Base-by-base conservation (phyloP, 345 rosid species). In the Turritis glabra region DNA sequence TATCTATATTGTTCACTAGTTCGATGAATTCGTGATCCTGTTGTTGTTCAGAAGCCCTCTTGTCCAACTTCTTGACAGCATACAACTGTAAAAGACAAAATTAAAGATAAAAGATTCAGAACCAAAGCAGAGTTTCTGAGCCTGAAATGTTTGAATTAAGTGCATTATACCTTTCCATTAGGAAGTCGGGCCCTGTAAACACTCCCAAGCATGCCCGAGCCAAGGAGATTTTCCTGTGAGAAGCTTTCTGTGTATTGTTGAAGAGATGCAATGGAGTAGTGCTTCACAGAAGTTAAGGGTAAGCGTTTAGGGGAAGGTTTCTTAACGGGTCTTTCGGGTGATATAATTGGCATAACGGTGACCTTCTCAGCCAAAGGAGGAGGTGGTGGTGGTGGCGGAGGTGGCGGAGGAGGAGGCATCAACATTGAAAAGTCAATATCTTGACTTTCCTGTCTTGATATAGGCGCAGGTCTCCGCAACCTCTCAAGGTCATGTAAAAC, bases 231-330 rank as follows among this genome's bases (percentile, higher is more conserved):
- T 63, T 92, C 98, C 81, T 83, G 96, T 76, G 97, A 86, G 84
- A 96, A 96, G 88, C 99, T 96, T 63, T 89, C 89, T 26, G 99
- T 96, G 71, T 83, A 90, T 72, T 89, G 97, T 74, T 96, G 99
- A 85, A 96, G 99, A 62, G 89, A 84, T 46, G 99, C 99, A 69
- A 96, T 89, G 62, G 90, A 87, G 73, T 87, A 96, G 71, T 84
- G 83, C 82, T 78, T 90, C 38, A 92, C 97, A 78, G 93, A 89
- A 29, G 86, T 80, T 27, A 56, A 29, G 32, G 76, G 86, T 14
- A 62, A 80, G 25, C 38, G 74, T 83, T 79, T 86, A 32, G 81
- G 55, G 23, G 92, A 82, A 78, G 89, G 77, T 79, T 82, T 86
- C 23, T 41, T 64, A 7, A 76, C 15, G 55, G 80, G 80, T 80